These are phyloP conservation scores for Monilinia fructigena DNA, from an alignment of 2,329 filamentous ascomycete genomes.

Conservation along the genomic window DNA sequence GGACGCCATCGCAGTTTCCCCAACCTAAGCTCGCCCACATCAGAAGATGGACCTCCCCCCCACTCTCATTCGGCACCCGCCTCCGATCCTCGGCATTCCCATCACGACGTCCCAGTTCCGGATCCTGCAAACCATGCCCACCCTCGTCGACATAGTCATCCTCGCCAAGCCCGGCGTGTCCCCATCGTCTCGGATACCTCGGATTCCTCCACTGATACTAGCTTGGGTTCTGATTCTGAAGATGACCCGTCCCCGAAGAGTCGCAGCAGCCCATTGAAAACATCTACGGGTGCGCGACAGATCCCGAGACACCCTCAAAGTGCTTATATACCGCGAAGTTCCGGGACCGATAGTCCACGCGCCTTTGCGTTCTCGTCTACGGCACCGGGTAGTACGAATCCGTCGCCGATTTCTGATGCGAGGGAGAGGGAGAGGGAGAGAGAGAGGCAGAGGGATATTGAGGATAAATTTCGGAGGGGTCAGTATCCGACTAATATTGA, in stretches of 20 bases:
- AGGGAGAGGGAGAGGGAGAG: conserved; percentile 18
- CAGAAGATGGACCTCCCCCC: conserved; percentile 29
- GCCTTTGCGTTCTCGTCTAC: conserved; percentile 8
- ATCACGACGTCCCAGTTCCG: not conserved
- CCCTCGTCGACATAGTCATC: conserved; percentile 51
- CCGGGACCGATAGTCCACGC: not conserved
- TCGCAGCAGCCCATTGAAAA: conserved; percentile 1
- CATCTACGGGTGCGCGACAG: not conserved
- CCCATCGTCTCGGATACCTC: conserved; percentile 15
- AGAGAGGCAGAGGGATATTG: conserved; percentile 38
- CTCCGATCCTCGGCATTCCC: not conserved
- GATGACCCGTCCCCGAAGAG: conserved; percentile 20
- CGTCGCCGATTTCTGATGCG: conserved; percentile 19
- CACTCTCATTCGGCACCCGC: conserved; percentile 25
- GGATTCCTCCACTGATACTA: conserved; percentile 2
- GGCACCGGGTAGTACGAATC: conserved; percentile 11
- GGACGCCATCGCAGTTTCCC: conserved; percentile 36
- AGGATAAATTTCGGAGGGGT: conserved; percentile 30
- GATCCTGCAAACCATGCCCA: conserved; percentile 23
- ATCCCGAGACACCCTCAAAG: conserved; percentile 8
- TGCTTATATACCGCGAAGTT: conserved; percentile 9
- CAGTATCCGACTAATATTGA: conserved; percentile 36
- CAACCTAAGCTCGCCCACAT: conserved; percentile 34
- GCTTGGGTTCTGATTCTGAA: conserved; percentile 16
- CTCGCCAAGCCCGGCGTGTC: conserved; percentile 37